Evolutionary conservation across 169 alveolate genomes (phyloP), one percentile per base, ranked within the genome.

Genomic region (Plasmodium blacklocki): DNA sequence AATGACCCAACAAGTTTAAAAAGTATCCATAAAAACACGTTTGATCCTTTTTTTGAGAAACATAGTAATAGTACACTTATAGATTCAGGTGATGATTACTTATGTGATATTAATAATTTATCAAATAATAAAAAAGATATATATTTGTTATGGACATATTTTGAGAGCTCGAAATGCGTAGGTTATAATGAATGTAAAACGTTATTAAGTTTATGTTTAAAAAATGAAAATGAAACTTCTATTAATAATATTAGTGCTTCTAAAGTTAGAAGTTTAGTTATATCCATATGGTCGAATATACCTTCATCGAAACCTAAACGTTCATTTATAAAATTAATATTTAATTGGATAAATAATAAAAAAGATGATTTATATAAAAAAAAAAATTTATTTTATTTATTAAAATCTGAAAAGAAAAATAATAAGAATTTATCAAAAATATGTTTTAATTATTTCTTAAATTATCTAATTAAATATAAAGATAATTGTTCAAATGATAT

Each of bases 401-500:
- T 78, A 9, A 68, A 64, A 66, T 26, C 63, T 26, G 89, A 78
- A 70, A 63, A 78, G 15, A 66, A 78, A 43, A 21, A 11, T 29
- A 78, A 78, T 47, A 9, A 23, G 14, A 50, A 64, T 29, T 52
- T 78, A 47, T 47, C 73, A 12, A 78, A 64, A 66, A 67, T 54
- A 5, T 78, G 78, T 50, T 78, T 78, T 52, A 66, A 18, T 8
- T 78, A 78, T 70, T 78, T 78, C 54, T 49, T 78, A 23, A 64
- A 66, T 8, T 58, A 29, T 66, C 18, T 78, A 64, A 78, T 78
- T 50, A 64, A 66, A 66, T 45, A 78, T 78, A 78, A 78, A 58
- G 89, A 78, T 8, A 71, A 78, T 18, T 78, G 89, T 23, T 78
- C 89, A 18, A 78, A 78, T 66, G 89, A 78, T 32, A 66, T 78